Evolutionary conservation across 306 rosid genomes (phyloP), one percentile per base, ranked within the genome.

Genomic region (Fagus crenata): DNA sequence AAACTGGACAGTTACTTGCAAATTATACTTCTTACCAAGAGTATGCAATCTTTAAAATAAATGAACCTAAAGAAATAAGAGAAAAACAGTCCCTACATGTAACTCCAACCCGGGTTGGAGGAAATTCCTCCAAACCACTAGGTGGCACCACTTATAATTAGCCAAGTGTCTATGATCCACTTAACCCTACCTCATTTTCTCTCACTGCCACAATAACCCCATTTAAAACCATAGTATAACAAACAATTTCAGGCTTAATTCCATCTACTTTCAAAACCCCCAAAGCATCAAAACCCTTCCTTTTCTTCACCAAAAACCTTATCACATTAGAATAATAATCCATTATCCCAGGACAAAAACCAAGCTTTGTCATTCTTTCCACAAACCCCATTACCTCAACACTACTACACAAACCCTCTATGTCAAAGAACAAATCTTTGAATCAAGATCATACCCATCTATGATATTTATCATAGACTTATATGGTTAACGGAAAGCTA

Each of bases 221-320:
- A 74, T 79, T 80, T 65, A 94, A 84, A 79, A 88, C 90, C 93
- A 88, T 88, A 22, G 94, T 94, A 78, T 92, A 94, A 67, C 90
- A 89, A 75, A 92, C 89, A 80, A 89, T 75, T 56, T 90, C 93
- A 39, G 96, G 96, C 80, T 89, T 88, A 71, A 86, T 78, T 72
- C 94, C 89, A 53, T 80, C 88, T 17, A 22, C 78, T 78, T 93
- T 90, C 86, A 91, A 68, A 71, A 91, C 70, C 4, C 73, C 78
- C 73, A 89, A 53, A 60, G 96, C 92, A 81, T 87, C 86, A 80
- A 31, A 68, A 76, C 83, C 89, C 81, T 49, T 85, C 70, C 86
- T 86, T 75, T 83, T 84, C 76, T 79, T 90, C 80, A 83, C 85
- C 87, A 90, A 85, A 77, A 84, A 67, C 86, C 83, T 84, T 76